These are phyloP conservation scores for Chaetomiaceae sp. DNA, from an alignment of 2,329 filamentous ascomycete genomes.

Conservation along the genomic window DNA sequence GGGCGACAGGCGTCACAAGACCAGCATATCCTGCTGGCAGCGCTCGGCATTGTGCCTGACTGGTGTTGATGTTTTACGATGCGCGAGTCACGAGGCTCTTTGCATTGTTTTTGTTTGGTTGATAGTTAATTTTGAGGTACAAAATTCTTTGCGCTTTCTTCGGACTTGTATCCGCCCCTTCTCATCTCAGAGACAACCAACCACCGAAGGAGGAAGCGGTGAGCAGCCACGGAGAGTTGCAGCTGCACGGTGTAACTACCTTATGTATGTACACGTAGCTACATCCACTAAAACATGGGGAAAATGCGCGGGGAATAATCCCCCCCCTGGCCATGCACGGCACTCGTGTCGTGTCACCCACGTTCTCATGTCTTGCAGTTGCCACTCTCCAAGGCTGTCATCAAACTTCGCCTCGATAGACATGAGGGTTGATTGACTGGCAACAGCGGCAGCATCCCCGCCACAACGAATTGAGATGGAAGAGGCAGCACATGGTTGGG, in stretches of 20 bases:
- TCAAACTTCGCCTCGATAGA: neutral
- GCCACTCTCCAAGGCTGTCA: neutral
- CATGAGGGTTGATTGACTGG: neutral
- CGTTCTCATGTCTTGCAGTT: neutral
- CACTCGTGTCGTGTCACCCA: neutral
- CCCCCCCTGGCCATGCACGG: neutral
- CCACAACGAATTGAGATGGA: no score
- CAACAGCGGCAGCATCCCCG: no score
- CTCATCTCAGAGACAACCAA: no score
- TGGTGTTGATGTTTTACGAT: constrained; percentile 12
- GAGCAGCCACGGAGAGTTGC: neutral
- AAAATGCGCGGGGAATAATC: neutral
- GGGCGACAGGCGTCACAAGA: constrained; percentile 23
- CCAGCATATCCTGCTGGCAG: constrained; percentile 6
- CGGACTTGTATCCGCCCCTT: no score
- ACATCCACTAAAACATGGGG: neutral
- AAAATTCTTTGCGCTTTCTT: no score
- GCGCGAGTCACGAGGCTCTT: constrained; percentile 20
- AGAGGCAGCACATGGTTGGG: no score
- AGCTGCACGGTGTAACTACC: neutral
- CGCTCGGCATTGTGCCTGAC: constrained; percentile 14
- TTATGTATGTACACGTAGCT: no score
- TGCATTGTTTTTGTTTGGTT: neutral
- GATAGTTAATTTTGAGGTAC: no score
- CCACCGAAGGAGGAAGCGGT: neutral